Base-by-base conservation (phyloP, 140 eudicot genomes). In the Oenanthe javanica region DNA sequence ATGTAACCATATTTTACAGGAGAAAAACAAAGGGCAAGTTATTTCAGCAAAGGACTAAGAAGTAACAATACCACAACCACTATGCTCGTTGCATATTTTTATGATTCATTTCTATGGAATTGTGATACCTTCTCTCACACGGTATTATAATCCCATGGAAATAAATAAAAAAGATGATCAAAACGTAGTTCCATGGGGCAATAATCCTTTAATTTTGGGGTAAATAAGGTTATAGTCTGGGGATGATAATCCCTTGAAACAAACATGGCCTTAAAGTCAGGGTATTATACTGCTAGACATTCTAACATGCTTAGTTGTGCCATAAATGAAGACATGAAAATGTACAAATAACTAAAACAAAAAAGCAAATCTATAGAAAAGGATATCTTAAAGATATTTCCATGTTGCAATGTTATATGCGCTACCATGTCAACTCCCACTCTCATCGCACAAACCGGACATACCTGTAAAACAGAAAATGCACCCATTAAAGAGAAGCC, bases 381-480 rank as follows among this genome's bases (percentile, higher is more conserved):
- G 99, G 99, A 96, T 96, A 96, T 96, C 96, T 92, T 96, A 75
- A 96, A 93, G 57, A 93, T 84, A 76, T 86, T 91, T 64, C 97
- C 97, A 81, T 96, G 99, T 76, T 96, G 98, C 89, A 96, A 84
- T 69, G 99, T 96, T 84, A 96, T 93, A 83, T 96, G 99, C 5
- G 99, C 99, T 59, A 96, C 98, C 99, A 96, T 93, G 82, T 96
- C 98, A 23, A 93, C 88, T 78, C 97, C 97, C 76, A 96, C 97
- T 87, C 98, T 91, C 91, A 87, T 89, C 9, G 91, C 92, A 86
- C 99, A 96, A 89, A 96, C 88, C 40, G 99, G 98, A 87, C 98
- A 96, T 42, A 91, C 99, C 99, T 96, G 89, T 84, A 85, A 88
- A 50, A 49, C 82, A 45, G 40, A 16, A 51, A 5, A 43, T 25